A percentile compares a stretch with the other conserved stretches of the same genome.
phyloP scores from a whole-genome alignment of 2,329 filamentous ascomycete species.

The Chlorencoelia australis region DNA sequence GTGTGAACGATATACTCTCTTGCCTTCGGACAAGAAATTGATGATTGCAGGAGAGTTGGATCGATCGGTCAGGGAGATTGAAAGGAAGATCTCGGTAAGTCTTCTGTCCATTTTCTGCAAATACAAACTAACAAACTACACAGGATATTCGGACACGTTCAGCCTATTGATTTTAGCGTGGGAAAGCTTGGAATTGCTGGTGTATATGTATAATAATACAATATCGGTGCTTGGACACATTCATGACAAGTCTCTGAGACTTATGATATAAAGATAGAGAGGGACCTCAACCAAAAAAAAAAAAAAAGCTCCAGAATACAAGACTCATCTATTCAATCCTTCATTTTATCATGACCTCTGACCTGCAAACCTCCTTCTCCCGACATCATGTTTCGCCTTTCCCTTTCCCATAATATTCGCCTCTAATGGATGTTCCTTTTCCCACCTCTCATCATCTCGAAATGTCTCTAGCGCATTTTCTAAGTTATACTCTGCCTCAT shows the following conservation, averaged over 20 bases:
- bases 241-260: constrained; percentile 7
- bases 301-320: constrained; percentile 1
- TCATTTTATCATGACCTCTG: constrained; percentile 27
- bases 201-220: constrained; percentile 16
- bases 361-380: constrained; percentile 23
- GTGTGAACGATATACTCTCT: constrained; percentile 78
- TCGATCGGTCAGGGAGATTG: constrained; percentile 82
- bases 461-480: constrained; percentile 53
- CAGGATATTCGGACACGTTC: constrained; percentile 48
- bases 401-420: constrained; percentile 35
- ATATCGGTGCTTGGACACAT: not conserved
- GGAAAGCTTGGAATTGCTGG: constrained; percentile 4
- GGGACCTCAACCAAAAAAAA: too few species aligned
- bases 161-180: constrained; percentile 32
- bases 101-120: not conserved
- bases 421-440: constrained; percentile 53
- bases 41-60: constrained; percentile 92
- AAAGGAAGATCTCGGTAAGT: constrained; percentile 78
- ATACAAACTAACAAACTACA: constrained; percentile 13
- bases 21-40: constrained; percentile 82
- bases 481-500: constrained; percentile 58
- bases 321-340: constrained; percentile 31
- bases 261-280: too few species aligned
- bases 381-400: constrained; percentile 26
- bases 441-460: constrained; percentile 67